Evolutionary conservation across 768 basidiomycete genomes (phyloP).

Genomic region (Calocybe gangraenosa): DNA sequence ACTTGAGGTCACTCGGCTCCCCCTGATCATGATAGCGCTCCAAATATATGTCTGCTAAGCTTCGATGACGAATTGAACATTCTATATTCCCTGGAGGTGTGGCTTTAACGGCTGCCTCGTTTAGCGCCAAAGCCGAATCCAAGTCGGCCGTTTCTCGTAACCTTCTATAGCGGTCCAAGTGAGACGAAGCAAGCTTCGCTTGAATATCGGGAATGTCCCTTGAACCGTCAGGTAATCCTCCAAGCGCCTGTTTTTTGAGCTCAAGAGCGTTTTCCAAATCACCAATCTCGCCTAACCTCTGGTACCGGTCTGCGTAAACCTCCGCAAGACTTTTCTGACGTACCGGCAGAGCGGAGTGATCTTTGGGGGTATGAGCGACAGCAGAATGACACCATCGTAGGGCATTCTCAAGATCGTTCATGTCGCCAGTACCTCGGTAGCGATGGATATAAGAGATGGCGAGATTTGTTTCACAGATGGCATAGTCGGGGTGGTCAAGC

Average conservation of each 20-base stretch:
- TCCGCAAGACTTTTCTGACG: background rate
- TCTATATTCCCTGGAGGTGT: background rate
- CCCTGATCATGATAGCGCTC: background rate
- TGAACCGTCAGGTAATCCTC: background rate
- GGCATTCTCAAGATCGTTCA: slow-evolving; percentile 7
- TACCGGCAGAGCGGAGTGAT: slow-evolving; percentile 3
- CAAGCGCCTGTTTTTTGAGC: background rate
- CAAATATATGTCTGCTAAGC: background rate
- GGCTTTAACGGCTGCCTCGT: background rate
- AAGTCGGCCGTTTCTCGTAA: background rate
- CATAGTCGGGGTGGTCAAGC: background rate
- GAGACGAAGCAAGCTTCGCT: background rate
- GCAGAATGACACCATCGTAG: slow-evolving; percentile 1
- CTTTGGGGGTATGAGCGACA: background rate
- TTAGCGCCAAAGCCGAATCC: background rate
- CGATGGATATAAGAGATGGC: background rate
- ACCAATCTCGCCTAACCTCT: background rate
- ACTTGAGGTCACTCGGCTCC: background rate
- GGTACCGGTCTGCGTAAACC: background rate
- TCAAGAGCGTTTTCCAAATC: slow-evolving; percentile 4
- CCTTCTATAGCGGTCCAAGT: background rate
- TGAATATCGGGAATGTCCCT: slow-evolving; percentile 1
- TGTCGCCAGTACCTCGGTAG: slow-evolving; percentile 2
- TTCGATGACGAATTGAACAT: background rate
- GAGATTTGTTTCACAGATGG: slow-evolving; percentile 3